Conservation (phyloP, 305 asterid species). For the Fraxinus velutina region DNA sequence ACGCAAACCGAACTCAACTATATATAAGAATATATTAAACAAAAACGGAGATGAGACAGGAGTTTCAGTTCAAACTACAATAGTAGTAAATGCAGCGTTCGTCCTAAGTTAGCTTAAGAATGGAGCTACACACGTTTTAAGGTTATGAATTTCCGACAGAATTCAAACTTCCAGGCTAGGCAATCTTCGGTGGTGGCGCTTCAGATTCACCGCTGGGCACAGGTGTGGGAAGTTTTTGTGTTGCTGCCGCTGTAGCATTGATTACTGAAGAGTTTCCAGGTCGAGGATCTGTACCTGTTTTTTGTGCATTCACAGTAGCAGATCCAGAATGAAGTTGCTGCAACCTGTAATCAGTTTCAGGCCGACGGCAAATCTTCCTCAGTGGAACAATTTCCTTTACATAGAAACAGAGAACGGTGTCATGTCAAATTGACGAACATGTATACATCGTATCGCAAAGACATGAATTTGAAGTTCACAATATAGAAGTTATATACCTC, state of each 20-base stretch:
- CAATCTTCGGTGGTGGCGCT: not conserved
- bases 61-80: not conserved
- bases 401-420: not conserved
- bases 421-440: not conserved
- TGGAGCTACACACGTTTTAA: not conserved
- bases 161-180: not conserved
- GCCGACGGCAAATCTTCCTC: slow-evolving; percentile 84
- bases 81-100: not conserved
- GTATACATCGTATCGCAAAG: not conserved
- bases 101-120: not conserved
- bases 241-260: slow-evolving; percentile 29
- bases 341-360: slow-evolving; percentile 87
- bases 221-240: slow-evolving; percentile 37
- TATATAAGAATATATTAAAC: not conserved
- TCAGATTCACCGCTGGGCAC: slow-evolving; percentile 11
- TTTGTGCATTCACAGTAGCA: slow-evolving; percentile 38
- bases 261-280: slow-evolving; percentile 27
- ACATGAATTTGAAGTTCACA: not conserved
- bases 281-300: slow-evolving; percentile 31
- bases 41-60: not conserved
- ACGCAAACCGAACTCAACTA: not conserved
- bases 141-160: not conserved
- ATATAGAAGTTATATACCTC: slow-evolving; percentile 50
- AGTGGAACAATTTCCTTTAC: slow-evolving; percentile 82
- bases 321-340: slow-evolving; percentile 64